Evolutionary conservation across 2,329 filamentous ascomycete species (phyloP).

Genomic region (Phialophora expanda): DNA sequence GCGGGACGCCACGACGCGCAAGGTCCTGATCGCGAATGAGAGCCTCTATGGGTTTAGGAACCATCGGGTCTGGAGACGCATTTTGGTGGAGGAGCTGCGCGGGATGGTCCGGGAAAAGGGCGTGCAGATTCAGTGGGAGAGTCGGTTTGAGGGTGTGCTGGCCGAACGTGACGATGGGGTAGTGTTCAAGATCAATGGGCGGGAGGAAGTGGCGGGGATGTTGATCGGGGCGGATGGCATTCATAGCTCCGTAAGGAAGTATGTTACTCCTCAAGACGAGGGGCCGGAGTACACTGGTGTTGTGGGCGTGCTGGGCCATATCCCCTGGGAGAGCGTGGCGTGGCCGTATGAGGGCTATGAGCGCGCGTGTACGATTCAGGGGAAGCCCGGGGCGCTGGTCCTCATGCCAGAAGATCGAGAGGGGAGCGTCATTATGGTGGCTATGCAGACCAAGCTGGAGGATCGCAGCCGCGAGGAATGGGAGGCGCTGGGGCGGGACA

Average conservation of each 20-base stretch:
- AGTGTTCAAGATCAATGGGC: slow-evolving; percentile 57
- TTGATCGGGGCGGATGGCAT: slow-evolving; percentile 67
- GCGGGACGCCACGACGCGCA: slow-evolving; percentile 30
- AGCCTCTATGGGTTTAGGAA: slow-evolving; percentile 59
- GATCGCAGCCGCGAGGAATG: slow-evolving; percentile 44
- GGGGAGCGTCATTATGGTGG: slow-evolving; percentile 45
- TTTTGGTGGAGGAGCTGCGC: slow-evolving; percentile 57
- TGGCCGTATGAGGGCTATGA: slow-evolving; percentile 35
- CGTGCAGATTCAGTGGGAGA: slow-evolving; percentile 55
- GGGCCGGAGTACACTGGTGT: slow-evolving; percentile 59
- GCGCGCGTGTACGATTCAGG: slow-evolving; percentile 45
- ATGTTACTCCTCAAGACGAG: slow-evolving; percentile 55
- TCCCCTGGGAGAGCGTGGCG: slow-evolving; percentile 33
- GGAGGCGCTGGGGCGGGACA: slow-evolving; percentile 43
- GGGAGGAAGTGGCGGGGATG: slow-evolving; percentile 47
- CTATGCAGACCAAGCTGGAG: slow-evolving; percentile 43
- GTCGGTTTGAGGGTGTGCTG: slow-evolving; percentile 55
- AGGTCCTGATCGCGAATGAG: slow-evolving; percentile 49
- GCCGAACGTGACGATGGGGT: slow-evolving; percentile 54
- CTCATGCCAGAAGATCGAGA: slow-evolving; percentile 46
- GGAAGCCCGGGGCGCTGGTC: slow-evolving; percentile 46
- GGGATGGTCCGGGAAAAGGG: slow-evolving; percentile 48
- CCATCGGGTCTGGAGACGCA: slow-evolving; percentile 60
- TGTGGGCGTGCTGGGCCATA: slow-evolving; percentile 46
- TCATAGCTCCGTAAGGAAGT: slow-evolving; percentile 59